Evolutionary conservation across 495 filamentous ascomycete genomes (phyloP).

Genomic region (Penicillium paxilli): DNA sequence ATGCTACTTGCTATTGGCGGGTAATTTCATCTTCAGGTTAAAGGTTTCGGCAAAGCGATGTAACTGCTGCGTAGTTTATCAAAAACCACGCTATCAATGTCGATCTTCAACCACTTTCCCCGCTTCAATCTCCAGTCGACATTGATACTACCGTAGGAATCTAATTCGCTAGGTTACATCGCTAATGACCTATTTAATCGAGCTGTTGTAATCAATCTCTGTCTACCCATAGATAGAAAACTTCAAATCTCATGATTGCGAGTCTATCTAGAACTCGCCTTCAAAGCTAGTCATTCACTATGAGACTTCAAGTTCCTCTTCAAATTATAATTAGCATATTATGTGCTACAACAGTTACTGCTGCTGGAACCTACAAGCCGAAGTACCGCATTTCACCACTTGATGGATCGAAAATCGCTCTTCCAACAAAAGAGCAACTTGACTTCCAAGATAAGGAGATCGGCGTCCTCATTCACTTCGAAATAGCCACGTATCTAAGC

Average conservation of each 20-base stretch:
- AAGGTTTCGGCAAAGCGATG: background rate
- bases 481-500: conserved; percentile 8
- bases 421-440: conserved; percentile 13
- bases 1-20: background rate
- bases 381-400: conserved; percentile 10
- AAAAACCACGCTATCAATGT: background rate
- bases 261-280: background rate
- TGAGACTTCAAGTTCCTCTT: background rate
- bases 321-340: background rate
- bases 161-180: conserved; percentile 27
- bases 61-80: background rate
- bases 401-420: conserved; percentile 10
- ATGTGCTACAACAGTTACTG: background rate
- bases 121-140: background rate
- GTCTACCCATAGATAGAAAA: background rate
- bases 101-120: background rate
- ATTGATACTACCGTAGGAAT: conserved; percentile 55
- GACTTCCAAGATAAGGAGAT: conserved; percentile 12
- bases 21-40: background rate
- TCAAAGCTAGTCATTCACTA: background rate
- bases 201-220: background rate
- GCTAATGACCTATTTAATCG: background rate
- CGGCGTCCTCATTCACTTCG: conserved; percentile 10
- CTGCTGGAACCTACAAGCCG: conserved; percentile 4
- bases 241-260: background rate